phyloP scores from a whole-genome alignment of 2,329 filamentous ascomycete species.

The Microcyclosporella mali region DNA sequence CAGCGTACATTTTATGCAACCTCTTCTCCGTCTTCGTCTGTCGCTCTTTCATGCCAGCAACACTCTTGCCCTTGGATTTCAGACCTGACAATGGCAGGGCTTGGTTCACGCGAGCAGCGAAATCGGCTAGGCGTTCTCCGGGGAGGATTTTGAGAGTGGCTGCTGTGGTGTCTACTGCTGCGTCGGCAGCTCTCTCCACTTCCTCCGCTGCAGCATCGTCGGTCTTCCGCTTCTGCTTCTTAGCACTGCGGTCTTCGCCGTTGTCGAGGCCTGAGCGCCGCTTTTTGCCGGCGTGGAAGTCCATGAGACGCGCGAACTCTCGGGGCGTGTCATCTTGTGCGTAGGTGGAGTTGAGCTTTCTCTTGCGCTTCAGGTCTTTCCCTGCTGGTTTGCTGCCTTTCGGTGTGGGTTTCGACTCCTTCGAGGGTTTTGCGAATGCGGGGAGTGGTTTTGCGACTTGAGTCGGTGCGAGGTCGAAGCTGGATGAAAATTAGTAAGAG shows the following conservation, averaged over 20 bases:
- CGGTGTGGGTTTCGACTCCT: slow-evolving; percentile 27
- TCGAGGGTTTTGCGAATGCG: slow-evolving; percentile 41
- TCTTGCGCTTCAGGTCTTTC: slow-evolving; percentile 27
- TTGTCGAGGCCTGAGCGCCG: slow-evolving; percentile 65
- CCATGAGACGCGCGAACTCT: slow-evolving; percentile 81
- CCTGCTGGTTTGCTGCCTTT: slow-evolving; percentile 24
- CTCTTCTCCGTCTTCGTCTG: slow-evolving; percentile 79
- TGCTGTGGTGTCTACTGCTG: background rate
- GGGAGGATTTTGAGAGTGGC: slow-evolving; percentile 66
- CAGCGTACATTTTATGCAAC: slow-evolving; percentile 55
- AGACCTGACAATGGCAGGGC: slow-evolving; percentile 71
- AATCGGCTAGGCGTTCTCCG: slow-evolving; percentile 77
- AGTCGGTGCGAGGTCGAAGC: slow-evolving; percentile 56
- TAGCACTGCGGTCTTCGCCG: slow-evolving; percentile 46
- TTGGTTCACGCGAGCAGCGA: slow-evolving; percentile 74
- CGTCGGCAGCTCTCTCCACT: slow-evolving; percentile 7
- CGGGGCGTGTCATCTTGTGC: slow-evolving; percentile 74
- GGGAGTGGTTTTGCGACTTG: slow-evolving; percentile 54
- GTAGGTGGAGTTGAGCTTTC: slow-evolving; percentile 39
- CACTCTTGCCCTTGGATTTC: slow-evolving; percentile 53
- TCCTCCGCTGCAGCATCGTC: slow-evolving; percentile 7
- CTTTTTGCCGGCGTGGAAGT: slow-evolving; percentile 52
- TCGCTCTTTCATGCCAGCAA: slow-evolving; percentile 59
- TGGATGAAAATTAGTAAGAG: slow-evolving; percentile 32
- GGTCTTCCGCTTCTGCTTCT: slow-evolving; percentile 37